These are phyloP conservation scores for Cyclotella baltica DNA, from an alignment of 108 stramenopile species.

Conservation along the genomic window DNA sequence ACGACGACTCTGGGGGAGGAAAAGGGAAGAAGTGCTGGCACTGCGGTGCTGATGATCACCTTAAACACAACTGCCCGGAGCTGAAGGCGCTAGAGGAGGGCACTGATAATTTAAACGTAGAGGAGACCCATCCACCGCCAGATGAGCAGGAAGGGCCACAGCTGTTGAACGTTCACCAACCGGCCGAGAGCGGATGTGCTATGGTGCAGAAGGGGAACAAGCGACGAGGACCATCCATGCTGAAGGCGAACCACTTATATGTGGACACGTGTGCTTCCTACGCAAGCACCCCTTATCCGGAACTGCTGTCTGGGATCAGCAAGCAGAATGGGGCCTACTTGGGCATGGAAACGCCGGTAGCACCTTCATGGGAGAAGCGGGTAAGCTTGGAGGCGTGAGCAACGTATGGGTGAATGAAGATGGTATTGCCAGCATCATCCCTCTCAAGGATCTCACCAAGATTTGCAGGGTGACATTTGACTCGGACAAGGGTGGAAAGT, in stretches of 20 bases:
- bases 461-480: conserved; percentile 26
- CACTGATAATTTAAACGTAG: neutral
- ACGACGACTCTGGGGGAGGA: too few species aligned
- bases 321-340: neutral
- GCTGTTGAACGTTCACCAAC: neutral
- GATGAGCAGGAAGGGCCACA: neutral
- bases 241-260: conserved; percentile 9
- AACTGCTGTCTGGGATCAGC: neutral
- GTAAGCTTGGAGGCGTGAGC: conserved; percentile 12
- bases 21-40: conserved; percentile 1
- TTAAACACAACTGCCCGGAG: neutral
- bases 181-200: neutral
- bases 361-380: neutral
- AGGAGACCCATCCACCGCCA: too few species aligned
- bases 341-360: conserved; percentile 36
- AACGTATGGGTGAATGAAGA: conserved; percentile 22
- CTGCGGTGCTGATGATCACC: neutral
- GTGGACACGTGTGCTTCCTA: conserved; percentile 25
- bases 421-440: conserved; percentile 42
- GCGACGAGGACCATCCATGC: neutral
- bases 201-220: neutral
- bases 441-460: conserved; percentile 13
- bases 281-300: neutral
- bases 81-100: neutral
- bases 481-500: neutral